phyloP scores from a whole-genome alignment of 169 alveolate genomes.

The Pseudocohnilembus persalinus region DNA sequence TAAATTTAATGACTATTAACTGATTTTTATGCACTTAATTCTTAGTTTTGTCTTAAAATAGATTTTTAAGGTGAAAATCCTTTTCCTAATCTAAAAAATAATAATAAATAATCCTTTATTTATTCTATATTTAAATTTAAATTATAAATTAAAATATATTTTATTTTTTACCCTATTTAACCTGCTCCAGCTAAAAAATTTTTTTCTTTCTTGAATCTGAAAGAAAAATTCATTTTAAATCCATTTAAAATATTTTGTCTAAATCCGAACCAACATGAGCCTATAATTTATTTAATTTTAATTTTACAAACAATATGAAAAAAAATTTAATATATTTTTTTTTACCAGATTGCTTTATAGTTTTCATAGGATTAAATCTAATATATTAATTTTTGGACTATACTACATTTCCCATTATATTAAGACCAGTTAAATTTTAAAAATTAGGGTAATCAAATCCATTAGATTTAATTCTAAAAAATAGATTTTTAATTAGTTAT shows the following conservation, averaged over 20 bases:
- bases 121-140: too few species aligned
- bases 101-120: too few species aligned
- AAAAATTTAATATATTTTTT: too few species aligned
- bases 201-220: not conserved
- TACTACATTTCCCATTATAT: constrained; percentile 15
- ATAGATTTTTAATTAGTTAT: not conserved
- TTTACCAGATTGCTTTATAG: constrained; percentile 2
- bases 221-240: not conserved
- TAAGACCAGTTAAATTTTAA: constrained; percentile 1
- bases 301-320: too few species aligned
- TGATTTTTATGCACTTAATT: not conserved
- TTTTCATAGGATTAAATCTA: constrained; percentile 20
- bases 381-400: constrained; percentile 4
- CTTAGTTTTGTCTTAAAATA: not conserved
- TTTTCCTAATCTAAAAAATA: not conserved
- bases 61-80: not conserved
- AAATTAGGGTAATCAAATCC: constrained; percentile 23
- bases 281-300: too few species aligned
- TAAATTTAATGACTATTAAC: too few species aligned
- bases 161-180: too few species aligned
- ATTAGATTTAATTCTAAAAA: constrained; percentile 12
- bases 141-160: too few species aligned
- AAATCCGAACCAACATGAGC: not conserved
- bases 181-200: not conserved
- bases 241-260: not conserved